Percentiles rank a stretch among this genome's conserved stretches.
These are phyloP conservation scores for Pyrenophora seminiperda DNA, from an alignment of 2,329 filamentous ascomycete genomes.

Conservation along the genomic window DNA sequence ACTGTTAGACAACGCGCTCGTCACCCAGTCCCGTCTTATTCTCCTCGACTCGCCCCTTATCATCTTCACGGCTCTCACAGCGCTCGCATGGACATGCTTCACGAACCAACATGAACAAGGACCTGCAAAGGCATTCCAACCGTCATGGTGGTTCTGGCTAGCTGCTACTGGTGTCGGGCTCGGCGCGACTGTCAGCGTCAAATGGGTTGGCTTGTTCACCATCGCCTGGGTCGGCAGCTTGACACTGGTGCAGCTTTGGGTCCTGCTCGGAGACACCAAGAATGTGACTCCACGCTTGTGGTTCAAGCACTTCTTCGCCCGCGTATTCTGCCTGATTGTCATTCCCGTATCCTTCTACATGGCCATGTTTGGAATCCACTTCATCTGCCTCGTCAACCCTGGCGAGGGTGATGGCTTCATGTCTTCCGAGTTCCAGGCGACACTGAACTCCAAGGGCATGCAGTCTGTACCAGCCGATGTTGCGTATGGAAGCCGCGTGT, in stretches of 20 bases:
- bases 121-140: constrained; percentile 81
- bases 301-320: constrained; percentile 92
- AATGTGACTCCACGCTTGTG: constrained; percentile 84
- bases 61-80: constrained; percentile 90
- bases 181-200: constrained; percentile 90
- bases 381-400: constrained; percentile 88
- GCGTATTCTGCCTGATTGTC: constrained; percentile 87
- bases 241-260: constrained; percentile 91
- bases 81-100: constrained; percentile 87
- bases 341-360: constrained; percentile 91
- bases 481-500: constrained; percentile 82
- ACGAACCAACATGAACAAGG: constrained; percentile 96
- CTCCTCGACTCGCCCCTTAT: constrained; percentile 94
- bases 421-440: constrained; percentile 98
- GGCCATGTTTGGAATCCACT: constrained; percentile 97
- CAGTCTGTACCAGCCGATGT: constrained; percentile 92
- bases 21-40: constrained; percentile 94
- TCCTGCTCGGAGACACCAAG: constrained; percentile 85
- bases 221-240: constrained; percentile 96
- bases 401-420: constrained; percentile 99
- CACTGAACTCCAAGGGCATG: constrained; percentile 95
- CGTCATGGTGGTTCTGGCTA: constrained; percentile 98
- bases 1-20: constrained; percentile 81
- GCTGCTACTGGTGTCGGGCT: constrained; percentile 82
- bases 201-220: constrained; percentile 98